Evolutionary conservation across 2,329 filamentous ascomycete genomes (phyloP), one percentile per base, ranked within the genome.

Genomic region (Curvularia sp.): DNA sequence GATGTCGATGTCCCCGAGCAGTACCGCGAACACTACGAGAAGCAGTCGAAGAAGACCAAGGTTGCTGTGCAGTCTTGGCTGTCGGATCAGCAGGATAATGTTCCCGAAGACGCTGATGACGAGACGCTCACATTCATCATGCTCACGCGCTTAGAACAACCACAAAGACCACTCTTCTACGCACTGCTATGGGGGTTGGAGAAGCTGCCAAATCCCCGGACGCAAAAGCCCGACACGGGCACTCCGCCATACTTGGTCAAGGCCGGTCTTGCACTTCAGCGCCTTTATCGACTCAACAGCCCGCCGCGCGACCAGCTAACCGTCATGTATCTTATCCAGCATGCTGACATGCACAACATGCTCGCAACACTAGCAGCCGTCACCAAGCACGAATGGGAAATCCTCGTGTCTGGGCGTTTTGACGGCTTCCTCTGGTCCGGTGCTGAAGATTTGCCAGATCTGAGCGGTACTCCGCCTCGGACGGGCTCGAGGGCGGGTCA

Each of bases 401-500:
- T 98, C 54, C 83, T 98, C 12, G 92, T 90, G 4, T 97, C 94
- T 0, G 94, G 94, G 27, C 90, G 94, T 27, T 98, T 98, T 69
- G 93, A 97, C 72, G 94, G 94, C 3, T 98, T 98, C 78, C 83
- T 97, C 19, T 96, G 94, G 87, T 96, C 92, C 43, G 94, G 94
- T 21, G 92, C 92, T 6, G 93, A 97, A 64, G 81, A 84, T 46
- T 65, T 77, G 13, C 67, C 76, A 30, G 66, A 72, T 12, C 68
- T 74, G 9, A 60, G 41, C 39, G 52, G 60, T 27, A 71, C 51
- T 64, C 72, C 41, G 53, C 66, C 48, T 73, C 59, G 54, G 41
- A 56, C 57, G 3, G 61, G 64, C 3, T 70, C 77, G 12, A 71
- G 79, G 50, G 56, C 61, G 19, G 82, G 83, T 30, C 75, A 79